Percentiles rank a stretch among this genome's conserved stretches.
These are phyloP conservation scores for Spatholobus suberectus DNA, from an alignment of 306 rosid genomes.

Conservation along the genomic window DNA sequence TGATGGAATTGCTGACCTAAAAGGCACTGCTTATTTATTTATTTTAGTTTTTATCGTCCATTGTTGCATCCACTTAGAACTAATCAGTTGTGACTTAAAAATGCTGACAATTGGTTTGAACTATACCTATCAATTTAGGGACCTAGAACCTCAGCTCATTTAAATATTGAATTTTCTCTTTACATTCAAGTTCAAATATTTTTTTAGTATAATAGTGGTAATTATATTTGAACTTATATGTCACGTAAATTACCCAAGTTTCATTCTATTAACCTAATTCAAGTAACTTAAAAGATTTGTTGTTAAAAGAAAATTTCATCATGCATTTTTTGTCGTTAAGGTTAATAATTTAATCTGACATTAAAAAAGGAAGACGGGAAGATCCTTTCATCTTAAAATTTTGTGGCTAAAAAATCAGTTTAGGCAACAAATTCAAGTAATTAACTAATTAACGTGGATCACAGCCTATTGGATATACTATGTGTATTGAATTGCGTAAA, in stretches of 20 bases:
- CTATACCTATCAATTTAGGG: background rate
- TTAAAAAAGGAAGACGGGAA: background rate
- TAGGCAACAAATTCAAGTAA: background rate
- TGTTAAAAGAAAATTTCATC: background rate
- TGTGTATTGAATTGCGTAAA: background rate
- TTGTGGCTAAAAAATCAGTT: background rate
- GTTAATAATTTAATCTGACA: background rate
- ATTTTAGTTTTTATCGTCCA: constrained; percentile 18
- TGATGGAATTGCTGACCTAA: constrained; percentile 51
- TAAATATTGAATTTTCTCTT: background rate
- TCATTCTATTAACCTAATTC: background rate
- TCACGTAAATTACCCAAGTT: background rate
- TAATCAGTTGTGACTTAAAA: constrained; percentile 21
- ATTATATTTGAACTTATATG: background rate
- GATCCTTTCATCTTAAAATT: background rate
- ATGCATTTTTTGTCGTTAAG: background rate
- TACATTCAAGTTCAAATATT: background rate
- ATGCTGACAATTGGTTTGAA: constrained; percentile 8
- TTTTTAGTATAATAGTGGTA: background rate
- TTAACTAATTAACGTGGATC: background rate
- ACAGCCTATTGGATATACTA: background rate
- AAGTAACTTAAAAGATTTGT: background rate
- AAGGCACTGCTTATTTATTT: constrained; percentile 35
- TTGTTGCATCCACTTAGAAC: constrained; percentile 41
- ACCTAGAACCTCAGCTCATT: background rate